A percentile compares a stretch with the other conserved stretches of the same genome.
Conservation (phyloP, 139 green algal species). For the Tetradesmus obliquus region DNA sequence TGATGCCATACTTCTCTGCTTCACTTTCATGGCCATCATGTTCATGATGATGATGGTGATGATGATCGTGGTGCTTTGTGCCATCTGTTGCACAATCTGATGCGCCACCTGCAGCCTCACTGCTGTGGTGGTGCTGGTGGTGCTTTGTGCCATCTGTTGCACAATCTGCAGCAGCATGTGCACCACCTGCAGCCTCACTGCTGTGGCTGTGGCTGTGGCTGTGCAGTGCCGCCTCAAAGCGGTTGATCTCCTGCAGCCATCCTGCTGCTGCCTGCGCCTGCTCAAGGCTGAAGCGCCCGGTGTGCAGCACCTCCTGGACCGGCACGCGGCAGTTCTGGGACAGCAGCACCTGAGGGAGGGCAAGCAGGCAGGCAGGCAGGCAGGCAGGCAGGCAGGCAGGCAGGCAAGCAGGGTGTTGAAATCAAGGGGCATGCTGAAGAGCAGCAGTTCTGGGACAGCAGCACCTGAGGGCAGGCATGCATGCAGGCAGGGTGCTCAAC, state of each 20-base stretch:
- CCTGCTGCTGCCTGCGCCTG: constrained; percentile 58
- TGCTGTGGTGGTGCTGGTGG: constrained; percentile 35
- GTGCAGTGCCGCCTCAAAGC: constrained; percentile 53
- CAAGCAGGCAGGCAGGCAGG: neutral
- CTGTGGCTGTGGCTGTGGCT: constrained; percentile 15
- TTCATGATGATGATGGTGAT: constrained; percentile 46
- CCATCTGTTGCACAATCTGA: neutral
- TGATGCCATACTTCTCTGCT: constrained; percentile 63
- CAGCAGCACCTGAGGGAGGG: constrained; percentile 50
- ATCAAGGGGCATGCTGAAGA: too few relatives aligned
- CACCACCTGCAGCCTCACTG: constrained; percentile 22
- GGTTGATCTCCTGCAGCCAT: constrained; percentile 68
- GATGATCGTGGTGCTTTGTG: neutral
- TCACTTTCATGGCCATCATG: constrained; percentile 45
- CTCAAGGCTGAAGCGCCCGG: constrained; percentile 67
- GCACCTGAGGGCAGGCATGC: constrained; percentile 38
- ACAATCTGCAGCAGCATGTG: neutral
- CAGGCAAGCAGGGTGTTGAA: too few relatives aligned
- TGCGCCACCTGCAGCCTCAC: constrained; percentile 5
- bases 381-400: too few relatives aligned
- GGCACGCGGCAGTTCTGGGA: constrained; percentile 47
- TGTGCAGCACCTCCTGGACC: constrained; percentile 58
- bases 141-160: constrained; percentile 6
- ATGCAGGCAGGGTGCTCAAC: neutral
- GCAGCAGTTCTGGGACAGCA: constrained; percentile 43